Evolutionary conservation across 306 rosid genomes (phyloP).

Genomic region (Begonia loranthoides): DNA sequence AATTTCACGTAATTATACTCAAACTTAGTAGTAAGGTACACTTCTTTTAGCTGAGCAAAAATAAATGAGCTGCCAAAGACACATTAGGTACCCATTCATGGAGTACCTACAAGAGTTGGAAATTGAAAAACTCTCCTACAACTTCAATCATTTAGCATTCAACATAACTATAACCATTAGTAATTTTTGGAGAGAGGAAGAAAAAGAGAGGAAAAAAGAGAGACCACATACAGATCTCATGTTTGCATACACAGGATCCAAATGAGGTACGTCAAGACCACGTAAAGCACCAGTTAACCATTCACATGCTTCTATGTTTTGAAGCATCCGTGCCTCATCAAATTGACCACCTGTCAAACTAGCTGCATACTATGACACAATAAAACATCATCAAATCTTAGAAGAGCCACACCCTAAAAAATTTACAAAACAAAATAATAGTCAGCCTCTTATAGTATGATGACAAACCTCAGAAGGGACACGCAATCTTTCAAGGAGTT

Average conservation of each 20-base stretch:
- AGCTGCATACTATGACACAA: conserved; percentile 53
- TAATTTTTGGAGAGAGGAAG: no score
- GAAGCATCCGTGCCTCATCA: conserved; percentile 64
- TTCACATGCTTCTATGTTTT: conserved; percentile 79
- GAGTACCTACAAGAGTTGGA: no score
- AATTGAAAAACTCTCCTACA: no score
- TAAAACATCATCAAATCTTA: conserved; percentile 9
- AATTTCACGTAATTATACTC: no score
- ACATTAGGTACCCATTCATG: no score
- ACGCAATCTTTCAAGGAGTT: conserved; percentile 62
- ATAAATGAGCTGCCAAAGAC: no score
- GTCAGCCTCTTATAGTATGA: no score
- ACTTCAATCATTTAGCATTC: no score
- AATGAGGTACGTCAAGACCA: conserved; percentile 43
- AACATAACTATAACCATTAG: no score
- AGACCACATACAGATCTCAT: conserved; percentile 73
- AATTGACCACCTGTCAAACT: conserved; percentile 76
- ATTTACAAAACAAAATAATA: conserved; percentile 4
- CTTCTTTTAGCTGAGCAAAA: no score
- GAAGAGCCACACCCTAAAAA: not conserved
- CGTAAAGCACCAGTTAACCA: conserved; percentile 74
- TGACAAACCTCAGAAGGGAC: conserved; percentile 74
- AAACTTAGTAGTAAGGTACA: no score
- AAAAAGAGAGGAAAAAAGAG: conserved; percentile 3
- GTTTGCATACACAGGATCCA: conserved; percentile 64